Base-by-base conservation (phyloP, 495 filamentous ascomycete genomes). In the Penicillium subrubescens region DNA sequence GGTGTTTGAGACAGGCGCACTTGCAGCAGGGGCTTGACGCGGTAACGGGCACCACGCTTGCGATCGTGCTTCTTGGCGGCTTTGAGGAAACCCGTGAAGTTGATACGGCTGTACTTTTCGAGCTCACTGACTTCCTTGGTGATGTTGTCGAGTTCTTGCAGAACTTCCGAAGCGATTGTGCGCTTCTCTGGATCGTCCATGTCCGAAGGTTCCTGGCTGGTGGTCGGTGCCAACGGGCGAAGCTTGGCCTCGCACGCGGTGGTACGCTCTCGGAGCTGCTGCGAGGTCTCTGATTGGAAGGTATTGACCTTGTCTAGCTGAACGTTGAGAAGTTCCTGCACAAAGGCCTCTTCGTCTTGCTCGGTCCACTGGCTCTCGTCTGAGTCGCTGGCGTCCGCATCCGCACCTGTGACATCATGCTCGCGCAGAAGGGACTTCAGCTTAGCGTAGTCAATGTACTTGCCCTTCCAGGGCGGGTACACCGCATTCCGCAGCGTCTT, bases 11-110 rank as follows among this genome's bases (percentile, higher is more conserved):
- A 87, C 73, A 99, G 76, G 64, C 92, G 91, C 62, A 97, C 89
- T 73, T 97, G 91, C 71, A 97, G 84, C 78, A 98, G 85, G 23
- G 95, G 93, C 61, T 91, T 87, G 58, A 99, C 92, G 70, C 89
- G 92, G 77, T 97, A 97, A 11, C 79, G 84, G 71, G 76, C 86
- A 56, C 90, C 93, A 53, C 93, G 88, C 75, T 92, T 94, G 53
- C 95, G 89, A 72, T 99, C 95, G 78, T 99, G 95, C 75, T 99
- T 99, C 86, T 99, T 99, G 27, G 90, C 93, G 29, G 96, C 96
- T 81, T 99, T 99, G 67, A 97, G 84, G 74, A 98, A 97, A 34
- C 93, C 96, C 11, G 96, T 97, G 76, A 96, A 99, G 76, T 99
- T 99, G 77, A 97, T 89, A 27, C 90, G 92, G 73, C 92, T 95